Base-by-base conservation (phyloP, 768 basidiomycete species). In the Xanthoconium purpureum region DNA sequence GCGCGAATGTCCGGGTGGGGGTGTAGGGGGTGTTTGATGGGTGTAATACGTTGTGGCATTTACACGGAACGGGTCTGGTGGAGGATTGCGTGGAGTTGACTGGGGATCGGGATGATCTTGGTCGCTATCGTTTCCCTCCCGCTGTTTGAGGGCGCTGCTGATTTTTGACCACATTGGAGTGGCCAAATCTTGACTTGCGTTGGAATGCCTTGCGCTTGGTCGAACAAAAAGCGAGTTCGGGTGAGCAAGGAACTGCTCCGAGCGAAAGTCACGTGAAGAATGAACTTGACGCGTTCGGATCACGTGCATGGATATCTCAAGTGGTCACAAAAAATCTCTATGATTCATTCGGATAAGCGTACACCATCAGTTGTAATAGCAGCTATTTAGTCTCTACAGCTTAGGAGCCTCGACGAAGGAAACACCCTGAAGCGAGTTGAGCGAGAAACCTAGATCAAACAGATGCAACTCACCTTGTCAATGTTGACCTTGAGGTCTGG, bases 401-500 rank as follows among this genome's bases (percentile, higher is more conserved):
- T 71, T 71, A 1, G 70, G 61, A 14, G 50, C 50, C 50, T 60
- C 47, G 11, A 73, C 37, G 36, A 73, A 71, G 10, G 61, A 50
- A 17, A 66, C 43, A 2, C 70, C 70, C 70, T 71, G 17, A 17
- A 3, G n/a, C 30, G 6, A 37, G 24, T 45, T 62, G 7, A 52
- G 52, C 24, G 10, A 33, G 30, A n/a, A 32, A 37, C 6, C 15
- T 17, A 12, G 15, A 47, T 3, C 5, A 7, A 38, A 29, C n/a
- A n/a, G 15, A 43, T 33, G 28, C 8, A 45, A 74, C 78, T 43
- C 56, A 87, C 88, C 63, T 82, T 89, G 49, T 81, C 73, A 64
- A 96, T 94, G 75, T 85, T 94, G 51, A 66, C 77, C 48, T 68
- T 65, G 35, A 96, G 80, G 71, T 98, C 95, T 13, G 89, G 87